These are phyloP conservation scores for Diversispora epigaea DNA, from an alignment of 192 early-diverging fungal species.

Conservation along the genomic window DNA sequence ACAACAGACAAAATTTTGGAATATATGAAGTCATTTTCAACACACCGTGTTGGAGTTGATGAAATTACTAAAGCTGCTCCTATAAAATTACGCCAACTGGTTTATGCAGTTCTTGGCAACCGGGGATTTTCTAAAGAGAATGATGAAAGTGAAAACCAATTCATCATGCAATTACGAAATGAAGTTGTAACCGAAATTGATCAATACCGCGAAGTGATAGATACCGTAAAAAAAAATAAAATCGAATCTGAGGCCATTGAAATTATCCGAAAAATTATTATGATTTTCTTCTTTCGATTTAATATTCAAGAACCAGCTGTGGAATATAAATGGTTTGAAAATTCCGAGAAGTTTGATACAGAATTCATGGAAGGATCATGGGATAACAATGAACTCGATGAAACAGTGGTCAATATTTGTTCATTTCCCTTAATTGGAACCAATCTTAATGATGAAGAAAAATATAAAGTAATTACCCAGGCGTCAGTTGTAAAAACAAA, in stretches of 20 bases:
- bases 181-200: background rate
- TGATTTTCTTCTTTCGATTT: background rate
- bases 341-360: too few species aligned
- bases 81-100: conserved; percentile 17
- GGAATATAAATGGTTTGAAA: too few species aligned
- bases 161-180: too few species aligned
- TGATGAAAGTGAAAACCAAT: too few species aligned
- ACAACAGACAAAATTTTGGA: background rate
- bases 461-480: background rate
- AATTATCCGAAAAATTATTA: background rate
- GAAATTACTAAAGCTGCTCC: background rate
- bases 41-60: background rate
- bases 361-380: background rate
- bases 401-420: conserved; percentile 5
- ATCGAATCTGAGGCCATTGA: background rate
- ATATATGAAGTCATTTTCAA: background rate
- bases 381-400: background rate
- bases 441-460: background rate
- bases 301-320: conserved; percentile 7
- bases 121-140: too few species aligned
- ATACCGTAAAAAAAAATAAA: background rate
- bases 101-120: too few species aligned
- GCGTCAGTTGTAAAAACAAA: background rate
- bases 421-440: too few species aligned
- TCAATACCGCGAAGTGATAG: conserved; percentile 1